Evolutionary conservation across 768 basidiomycete species (phyloP).

Genomic region (Nevesoporus exiguus): DNA sequence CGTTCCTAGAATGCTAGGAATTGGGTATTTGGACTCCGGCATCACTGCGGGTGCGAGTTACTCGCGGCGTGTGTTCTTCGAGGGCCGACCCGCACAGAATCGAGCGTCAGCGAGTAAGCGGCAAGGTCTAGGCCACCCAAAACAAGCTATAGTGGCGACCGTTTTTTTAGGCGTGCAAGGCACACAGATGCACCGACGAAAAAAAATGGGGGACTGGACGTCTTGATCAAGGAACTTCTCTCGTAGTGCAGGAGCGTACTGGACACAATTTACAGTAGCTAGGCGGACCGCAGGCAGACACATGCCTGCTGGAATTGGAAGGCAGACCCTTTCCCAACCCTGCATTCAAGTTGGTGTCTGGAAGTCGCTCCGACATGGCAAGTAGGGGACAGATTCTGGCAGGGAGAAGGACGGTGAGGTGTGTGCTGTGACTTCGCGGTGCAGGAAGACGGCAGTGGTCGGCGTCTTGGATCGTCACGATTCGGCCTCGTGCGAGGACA

Average conservation of each 20-base stretch:
- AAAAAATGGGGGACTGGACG: slow-evolving; percentile 12
- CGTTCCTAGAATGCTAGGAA: slow-evolving; percentile 12
- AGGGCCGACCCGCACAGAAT: neutral
- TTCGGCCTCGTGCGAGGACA: slow-evolving; percentile 13
- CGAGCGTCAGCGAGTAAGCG: neutral
- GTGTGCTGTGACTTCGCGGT: slow-evolving; percentile 22
- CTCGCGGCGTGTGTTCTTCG: neutral
- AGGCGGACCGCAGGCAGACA: slow-evolving; percentile 31
- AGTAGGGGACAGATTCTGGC: slow-evolving; percentile 7
- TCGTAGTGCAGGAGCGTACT: slow-evolving; percentile 20
- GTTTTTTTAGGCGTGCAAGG: slow-evolving; percentile 18
- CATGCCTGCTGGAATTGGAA: slow-evolving; percentile 20
- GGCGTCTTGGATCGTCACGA: slow-evolving; percentile 25
- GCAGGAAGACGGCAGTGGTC: slow-evolving; percentile 9
- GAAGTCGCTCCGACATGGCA: slow-evolving; percentile 15
- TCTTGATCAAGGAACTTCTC: slow-evolving; percentile 14
- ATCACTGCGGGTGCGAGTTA: neutral
- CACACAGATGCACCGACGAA: neutral
- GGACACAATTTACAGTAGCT: slow-evolving; percentile 24
- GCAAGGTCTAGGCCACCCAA: slow-evolving; percentile 3
- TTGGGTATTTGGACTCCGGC: neutral
- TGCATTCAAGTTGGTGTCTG: slow-evolving; percentile 14
- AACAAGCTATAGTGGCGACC: slow-evolving; percentile 2
- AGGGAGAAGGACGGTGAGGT: slow-evolving; percentile 17
- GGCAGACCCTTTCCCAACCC: slow-evolving; percentile 24